Percentiles rank a stretch among this genome's conserved stretches.
These are phyloP conservation scores for Penicillium tannophilum DNA, from an alignment of 495 filamentous ascomycete species.

Conservation along the genomic window DNA sequence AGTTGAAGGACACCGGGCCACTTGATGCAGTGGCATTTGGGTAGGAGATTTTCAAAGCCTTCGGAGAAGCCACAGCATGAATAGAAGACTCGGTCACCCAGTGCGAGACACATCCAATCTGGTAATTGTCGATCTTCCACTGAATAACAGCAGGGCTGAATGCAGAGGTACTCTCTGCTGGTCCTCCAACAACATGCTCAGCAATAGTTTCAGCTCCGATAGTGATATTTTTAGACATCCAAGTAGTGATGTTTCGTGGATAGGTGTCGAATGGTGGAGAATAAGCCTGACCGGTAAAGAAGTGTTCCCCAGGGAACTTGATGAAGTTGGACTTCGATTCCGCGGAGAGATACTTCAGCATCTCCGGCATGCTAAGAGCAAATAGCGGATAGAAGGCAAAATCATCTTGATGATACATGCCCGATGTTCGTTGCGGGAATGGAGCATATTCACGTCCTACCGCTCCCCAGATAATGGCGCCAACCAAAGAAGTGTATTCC, in stretches of 20 bases:
- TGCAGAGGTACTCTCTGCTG: constrained; percentile 31
- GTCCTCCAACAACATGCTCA: constrained; percentile 40
- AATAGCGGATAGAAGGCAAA: constrained; percentile 42
- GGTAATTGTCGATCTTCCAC: constrained; percentile 33
- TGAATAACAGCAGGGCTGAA: constrained; percentile 45
- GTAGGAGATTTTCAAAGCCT: constrained; percentile 39
- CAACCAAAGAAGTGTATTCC: constrained; percentile 39
- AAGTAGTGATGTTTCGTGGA: constrained; percentile 42
- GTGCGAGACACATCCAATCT: constrained; percentile 26
- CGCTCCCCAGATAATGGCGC: constrained; percentile 38
- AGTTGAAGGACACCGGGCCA: constrained; percentile 23
- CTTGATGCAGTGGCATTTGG: constrained; percentile 28
- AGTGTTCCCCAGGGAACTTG: constrained; percentile 39
- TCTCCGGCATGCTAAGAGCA: constrained; percentile 34
- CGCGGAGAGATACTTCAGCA: constrained; percentile 22
- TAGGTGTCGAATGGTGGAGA: constrained; percentile 44
- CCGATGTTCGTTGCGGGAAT: constrained; percentile 24
- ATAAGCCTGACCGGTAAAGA: constrained; percentile 34
- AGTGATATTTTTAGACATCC: constrained; percentile 39
- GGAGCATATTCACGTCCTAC: constrained; percentile 34
- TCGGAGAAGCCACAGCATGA: constrained; percentile 31
- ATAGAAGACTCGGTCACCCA: constrained; percentile 35
- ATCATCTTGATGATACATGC: constrained; percentile 41
- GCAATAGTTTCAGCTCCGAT: constrained; percentile 43
- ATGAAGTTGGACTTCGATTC: constrained; percentile 24